Conservation (phyloP, 306 rosid species). For the Vicia sativa region DNA sequence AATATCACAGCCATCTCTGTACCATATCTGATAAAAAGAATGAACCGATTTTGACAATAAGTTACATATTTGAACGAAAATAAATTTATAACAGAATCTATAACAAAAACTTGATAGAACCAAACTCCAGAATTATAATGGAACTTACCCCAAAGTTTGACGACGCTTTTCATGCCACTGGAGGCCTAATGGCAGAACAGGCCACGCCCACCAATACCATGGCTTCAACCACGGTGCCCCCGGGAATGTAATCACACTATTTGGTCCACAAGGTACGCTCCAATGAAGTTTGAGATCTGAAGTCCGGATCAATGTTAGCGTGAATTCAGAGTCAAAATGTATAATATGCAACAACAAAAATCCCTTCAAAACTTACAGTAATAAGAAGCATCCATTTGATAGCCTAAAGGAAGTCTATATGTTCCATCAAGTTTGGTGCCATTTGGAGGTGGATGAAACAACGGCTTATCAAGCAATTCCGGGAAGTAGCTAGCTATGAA, state of each 20-base stretch:
- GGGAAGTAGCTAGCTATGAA: conserved; percentile 89
- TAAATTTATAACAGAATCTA: no score
- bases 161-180: conserved; percentile 81
- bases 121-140: not conserved
- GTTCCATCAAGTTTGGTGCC: conserved; percentile 78
- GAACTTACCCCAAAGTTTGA: conserved; percentile 75
- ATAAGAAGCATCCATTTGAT: conserved; percentile 99
- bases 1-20: conserved; percentile 66
- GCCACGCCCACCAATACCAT: conserved; percentile 99
- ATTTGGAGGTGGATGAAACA: conserved; percentile 75
- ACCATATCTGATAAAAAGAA: conserved; percentile 56
- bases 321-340: not conserved
- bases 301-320: conserved; percentile 1
- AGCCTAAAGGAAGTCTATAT: conserved; percentile 90
- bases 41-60: conserved; percentile 1
- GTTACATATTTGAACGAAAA: not conserved
- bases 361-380: conserved; percentile 58
- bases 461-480: conserved; percentile 75
- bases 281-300: conserved; percentile 82
- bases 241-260: conserved; percentile 89
- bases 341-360: not conserved
- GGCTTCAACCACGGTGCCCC: conserved; percentile 99
- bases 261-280: conserved; percentile 98
- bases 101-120: not conserved
- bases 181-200: conserved; percentile 88